Evolutionary conservation across 2,329 filamentous ascomycete species (phyloP).

Genomic region (Botryosphaeria dothidea): DNA sequence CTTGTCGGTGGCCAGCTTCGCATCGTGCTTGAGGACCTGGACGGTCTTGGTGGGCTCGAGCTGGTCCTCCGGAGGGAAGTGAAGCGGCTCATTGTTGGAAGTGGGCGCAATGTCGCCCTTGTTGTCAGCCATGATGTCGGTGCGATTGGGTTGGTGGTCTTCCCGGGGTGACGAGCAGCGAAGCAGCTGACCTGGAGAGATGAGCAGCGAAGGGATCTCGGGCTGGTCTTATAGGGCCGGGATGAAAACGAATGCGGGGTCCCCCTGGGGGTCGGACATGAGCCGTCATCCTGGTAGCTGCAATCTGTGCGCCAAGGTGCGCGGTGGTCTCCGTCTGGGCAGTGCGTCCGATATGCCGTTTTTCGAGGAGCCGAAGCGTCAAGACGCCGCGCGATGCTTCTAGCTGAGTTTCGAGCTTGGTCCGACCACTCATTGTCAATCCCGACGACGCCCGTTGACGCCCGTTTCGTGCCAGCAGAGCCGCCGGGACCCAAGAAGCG

Average conservation of each 20-base stretch:
- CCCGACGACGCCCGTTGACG: not conserved
- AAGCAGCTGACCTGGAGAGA: slow-evolving; percentile 3
- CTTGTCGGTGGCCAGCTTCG: slow-evolving; percentile 48
- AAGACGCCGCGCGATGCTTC: not conserved
- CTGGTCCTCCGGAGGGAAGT: slow-evolving; percentile 31
- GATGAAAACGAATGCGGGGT: not conserved
- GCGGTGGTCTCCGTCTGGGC: slow-evolving; percentile 8
- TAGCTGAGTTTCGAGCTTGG: not conserved
- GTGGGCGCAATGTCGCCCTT: not conserved
- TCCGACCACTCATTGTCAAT: not conserved
- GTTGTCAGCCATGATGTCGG: not conserved
- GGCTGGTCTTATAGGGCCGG: not conserved
- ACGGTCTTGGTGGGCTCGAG: slow-evolving; percentile 28
- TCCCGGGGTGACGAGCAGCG: not conserved
- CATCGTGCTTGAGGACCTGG: slow-evolving; percentile 40
- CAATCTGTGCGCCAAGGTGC: not conserved
- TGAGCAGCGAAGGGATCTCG: not conserved
- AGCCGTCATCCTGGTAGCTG: not conserved
- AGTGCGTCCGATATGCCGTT: not conserved
- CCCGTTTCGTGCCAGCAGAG: not conserved
- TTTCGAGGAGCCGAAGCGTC: not conserved
- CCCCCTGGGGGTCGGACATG: not conserved
- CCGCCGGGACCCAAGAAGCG: not conserved
- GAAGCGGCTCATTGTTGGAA: slow-evolving; percentile 21
- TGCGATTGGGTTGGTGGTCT: not conserved